Evolutionary conservation across 78 protist genomes (phyloP).

Genomic region (Trichosphaerium sp.): DNA sequence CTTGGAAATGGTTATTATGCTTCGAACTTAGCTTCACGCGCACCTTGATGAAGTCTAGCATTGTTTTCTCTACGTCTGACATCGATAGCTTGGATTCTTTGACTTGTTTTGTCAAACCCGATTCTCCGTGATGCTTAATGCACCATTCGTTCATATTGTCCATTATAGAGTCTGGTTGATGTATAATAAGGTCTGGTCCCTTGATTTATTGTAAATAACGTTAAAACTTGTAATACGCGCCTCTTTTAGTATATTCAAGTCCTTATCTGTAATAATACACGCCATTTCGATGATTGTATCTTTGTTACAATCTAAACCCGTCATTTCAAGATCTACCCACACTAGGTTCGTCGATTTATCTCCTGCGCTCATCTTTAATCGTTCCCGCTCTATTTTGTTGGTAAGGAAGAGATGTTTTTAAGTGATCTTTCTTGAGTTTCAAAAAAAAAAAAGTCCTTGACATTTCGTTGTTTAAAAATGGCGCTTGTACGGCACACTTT

Average conservation of each 20-base stretch:
- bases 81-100: constrained; percentile 20
- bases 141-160: constrained; percentile 41
- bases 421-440: no score
- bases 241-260: constrained; percentile 24
- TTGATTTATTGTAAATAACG: background rate
- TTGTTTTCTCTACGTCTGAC: constrained; percentile 12
- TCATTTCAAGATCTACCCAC: constrained; percentile 60
- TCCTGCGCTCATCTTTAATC: no score
- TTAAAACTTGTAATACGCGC: no score
- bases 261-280: constrained; percentile 16
- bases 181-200: constrained; percentile 22
- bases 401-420: no score
- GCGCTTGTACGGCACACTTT: no score
- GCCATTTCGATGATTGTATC: constrained; percentile 42
- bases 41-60: constrained; percentile 21
- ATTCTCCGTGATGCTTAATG: constrained; percentile 33
- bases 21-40: no score
- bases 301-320: constrained; percentile 30
- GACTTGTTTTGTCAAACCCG: constrained; percentile 18
- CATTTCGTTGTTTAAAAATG: no score
- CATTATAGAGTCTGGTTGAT: background rate
- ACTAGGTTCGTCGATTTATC: constrained; percentile 3
- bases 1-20: no score
- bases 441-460: no score
- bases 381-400: no score